phyloP scores from a whole-genome alignment of 164 flowering plant genomes.

The Aristolochia fimbriata region DNA sequence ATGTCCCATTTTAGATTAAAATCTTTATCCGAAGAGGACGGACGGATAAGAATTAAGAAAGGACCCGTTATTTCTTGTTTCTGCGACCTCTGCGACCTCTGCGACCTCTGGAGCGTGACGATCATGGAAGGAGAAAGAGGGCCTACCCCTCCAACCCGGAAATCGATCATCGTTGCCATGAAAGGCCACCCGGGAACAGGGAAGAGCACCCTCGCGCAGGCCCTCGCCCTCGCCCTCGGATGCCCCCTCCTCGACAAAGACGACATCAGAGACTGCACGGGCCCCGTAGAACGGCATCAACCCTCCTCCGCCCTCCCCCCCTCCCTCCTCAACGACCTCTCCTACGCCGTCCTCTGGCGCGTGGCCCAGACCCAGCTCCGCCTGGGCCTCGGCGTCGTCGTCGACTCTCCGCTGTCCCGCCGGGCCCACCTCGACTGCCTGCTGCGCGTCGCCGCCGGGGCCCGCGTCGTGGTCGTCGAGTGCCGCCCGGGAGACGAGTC shows the following conservation, averaged over 20 bases:
- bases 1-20: neutral
- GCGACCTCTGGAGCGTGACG: neutral
- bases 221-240: constrained; percentile 35
- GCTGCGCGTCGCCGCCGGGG: constrained; percentile 22
- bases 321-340: constrained; percentile 43
- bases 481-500: constrained; percentile 46
- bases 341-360: constrained; percentile 50
- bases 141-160: neutral
- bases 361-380: constrained; percentile 50
- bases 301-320: constrained; percentile 1
- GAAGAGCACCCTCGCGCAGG: constrained; percentile 47
- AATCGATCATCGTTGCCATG: constrained; percentile 50
- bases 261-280: constrained; percentile 37
- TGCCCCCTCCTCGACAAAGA: constrained; percentile 78
- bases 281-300: constrained; percentile 19
- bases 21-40: neutral
- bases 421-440: constrained; percentile 37
- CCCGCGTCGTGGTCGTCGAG: constrained; percentile 42
- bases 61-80: neutral
- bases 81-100: neutral
- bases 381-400: constrained; percentile 51
- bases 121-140: neutral
- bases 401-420: constrained; percentile 73
- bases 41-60: no score
- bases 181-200: constrained; percentile 88